Percentiles rank a stretch among this genome's conserved stretches.
Conservation (phyloP, 257 asterid species). For the Plantago major region DNA sequence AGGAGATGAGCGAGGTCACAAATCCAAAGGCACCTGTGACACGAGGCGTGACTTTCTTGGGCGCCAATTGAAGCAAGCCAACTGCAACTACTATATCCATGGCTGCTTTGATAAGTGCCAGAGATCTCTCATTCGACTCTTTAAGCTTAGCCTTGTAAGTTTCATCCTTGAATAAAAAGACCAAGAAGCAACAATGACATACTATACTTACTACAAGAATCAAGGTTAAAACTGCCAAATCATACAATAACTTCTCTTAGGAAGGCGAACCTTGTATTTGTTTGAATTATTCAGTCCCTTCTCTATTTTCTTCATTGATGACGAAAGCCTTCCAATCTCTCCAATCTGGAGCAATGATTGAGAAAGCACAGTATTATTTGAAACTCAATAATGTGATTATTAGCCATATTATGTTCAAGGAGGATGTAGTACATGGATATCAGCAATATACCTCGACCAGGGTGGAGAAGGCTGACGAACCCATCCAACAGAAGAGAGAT, state of each 20-base stretch:
- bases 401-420: slow-evolving; percentile 5
- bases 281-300: slow-evolving; percentile 64
- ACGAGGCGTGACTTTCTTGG: slow-evolving; percentile 92
- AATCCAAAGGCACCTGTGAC: slow-evolving; percentile 93
- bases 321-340: slow-evolving; percentile 79
- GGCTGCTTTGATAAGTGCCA: slow-evolving; percentile 76
- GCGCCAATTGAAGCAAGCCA: slow-evolving; percentile 91
- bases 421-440: slow-evolving; percentile 8
- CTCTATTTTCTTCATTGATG: slow-evolving; percentile 68
- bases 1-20: slow-evolving; percentile 82
- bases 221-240: slow-evolving; percentile 12
- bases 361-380: slow-evolving; percentile 11
- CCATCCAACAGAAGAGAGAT: slow-evolving; percentile 90
- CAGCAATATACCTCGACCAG: slow-evolving; percentile 62
- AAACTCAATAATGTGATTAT: slow-evolving; percentile 3
- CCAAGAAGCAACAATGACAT: slow-evolving; percentile 11
- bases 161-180: slow-evolving; percentile 50
- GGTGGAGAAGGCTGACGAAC: slow-evolving; percentile 64
- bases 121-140: slow-evolving; percentile 71
- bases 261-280: slow-evolving; percentile 55
- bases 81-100: slow-evolving; percentile 85
- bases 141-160: slow-evolving; percentile 53
- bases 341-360: slow-evolving; percentile 44
- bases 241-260: neutral
- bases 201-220: no score